Conservation (phyloP, 345 rosid genomes). For the Citropsis articulata region DNA sequence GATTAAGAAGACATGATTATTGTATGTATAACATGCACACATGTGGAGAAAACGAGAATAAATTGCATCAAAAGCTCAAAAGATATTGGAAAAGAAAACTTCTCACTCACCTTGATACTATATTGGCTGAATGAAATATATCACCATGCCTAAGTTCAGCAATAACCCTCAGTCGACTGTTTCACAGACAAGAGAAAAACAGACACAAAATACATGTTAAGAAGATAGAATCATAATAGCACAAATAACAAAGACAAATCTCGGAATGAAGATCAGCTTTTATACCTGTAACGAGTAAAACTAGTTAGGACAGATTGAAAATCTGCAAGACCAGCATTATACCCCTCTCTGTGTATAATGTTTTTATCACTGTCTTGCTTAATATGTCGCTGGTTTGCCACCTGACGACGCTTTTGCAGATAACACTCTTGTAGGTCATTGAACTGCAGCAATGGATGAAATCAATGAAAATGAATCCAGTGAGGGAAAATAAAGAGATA, state of each 20-base stretch:
- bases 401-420: slow-evolving; percentile 87
- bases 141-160: slow-evolving; percentile 96
- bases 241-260: neutral
- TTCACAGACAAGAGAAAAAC: slow-evolving; percentile 14
- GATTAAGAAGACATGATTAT: slow-evolving; percentile 12
- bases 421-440: slow-evolving; percentile 93
- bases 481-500: neutral
- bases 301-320: slow-evolving; percentile 86
- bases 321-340: slow-evolving; percentile 78
- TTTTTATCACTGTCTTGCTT: slow-evolving; percentile 62
- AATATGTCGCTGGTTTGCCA: slow-evolving; percentile 52
- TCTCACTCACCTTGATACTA: slow-evolving; percentile 77
- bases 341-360: slow-evolving; percentile 72
- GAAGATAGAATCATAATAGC: slow-evolving; percentile 11
- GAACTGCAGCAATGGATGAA: slow-evolving; percentile 47
- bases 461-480: slow-evolving; percentile 3
- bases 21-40: neutral
- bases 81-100: neutral
- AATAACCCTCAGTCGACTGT: slow-evolving; percentile 91
- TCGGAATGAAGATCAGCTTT: slow-evolving; percentile 2
- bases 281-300: slow-evolving; percentile 87
- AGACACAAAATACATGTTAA: slow-evolving; percentile 8
- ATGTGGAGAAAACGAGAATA: neutral
- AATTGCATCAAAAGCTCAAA: neutral
- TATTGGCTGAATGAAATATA: slow-evolving; percentile 96